Base-by-base conservation (phyloP, 768 basidiomycete genomes). In the Boletus rubescentipes region DNA sequence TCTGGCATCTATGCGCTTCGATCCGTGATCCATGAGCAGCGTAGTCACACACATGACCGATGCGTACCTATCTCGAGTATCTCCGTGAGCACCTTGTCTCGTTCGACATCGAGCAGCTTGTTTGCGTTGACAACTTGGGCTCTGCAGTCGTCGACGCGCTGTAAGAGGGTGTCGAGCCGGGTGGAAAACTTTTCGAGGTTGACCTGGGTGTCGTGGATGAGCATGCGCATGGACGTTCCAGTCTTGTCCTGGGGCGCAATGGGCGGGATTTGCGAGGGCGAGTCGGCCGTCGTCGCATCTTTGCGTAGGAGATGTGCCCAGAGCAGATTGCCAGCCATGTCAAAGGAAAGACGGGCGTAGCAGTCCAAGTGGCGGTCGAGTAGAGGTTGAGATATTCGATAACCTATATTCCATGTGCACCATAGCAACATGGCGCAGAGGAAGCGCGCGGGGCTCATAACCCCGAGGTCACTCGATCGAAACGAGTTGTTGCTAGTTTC, bases 201-300 rank as follows among this genome's bases (percentile, higher is more conserved):
- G 20, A 79, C 80, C 51, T 89, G 86, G 1, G 86, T 89, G 64
- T 90, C 89, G 58, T 89, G 82, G 20, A 91, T 71, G 12, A 90
- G 76, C 59, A 89, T 78, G 37, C 87, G 81, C 72, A 85, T 85
- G 7, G 88, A 86, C 4, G 87, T 86, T 12, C 79, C 81, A 10
- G 80, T 79, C 60, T 80, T 88, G 71, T 90, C 87, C 29, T 80
- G 60, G 5, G 16, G 16, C 7, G 6, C 26, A 6, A 26, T 26
- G 6, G 26, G 4, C 26, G 26, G 26, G 6, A 26, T 4, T 26
- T 6, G 3, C 26, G 26, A 26, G 26, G 26, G 26, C 6, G 26
- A 6, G 26, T 26, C 26, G 26, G 3, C 6, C 26, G 26, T 26
- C 26, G 26, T 26, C 26, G 6, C 26, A 26, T 26, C 26, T 26